phyloP scores from a whole-genome alignment of 73 alveolate genomes.

The Uronychia setigera region DNA sequence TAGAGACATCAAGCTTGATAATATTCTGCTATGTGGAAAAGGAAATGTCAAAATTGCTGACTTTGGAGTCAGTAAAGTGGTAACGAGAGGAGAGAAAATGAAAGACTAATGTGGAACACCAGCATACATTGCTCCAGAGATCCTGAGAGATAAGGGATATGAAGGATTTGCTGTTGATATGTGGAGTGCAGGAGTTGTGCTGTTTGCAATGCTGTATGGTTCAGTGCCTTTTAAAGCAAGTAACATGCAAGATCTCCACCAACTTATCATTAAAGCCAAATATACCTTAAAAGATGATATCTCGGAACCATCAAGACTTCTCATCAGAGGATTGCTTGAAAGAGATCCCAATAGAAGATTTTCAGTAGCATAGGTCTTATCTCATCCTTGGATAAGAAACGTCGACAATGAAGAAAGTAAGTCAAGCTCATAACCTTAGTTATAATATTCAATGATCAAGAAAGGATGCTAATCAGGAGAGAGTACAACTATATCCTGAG shows the following conservation, averaged over 20 bases:
- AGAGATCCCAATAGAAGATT: slow-evolving; percentile 82
- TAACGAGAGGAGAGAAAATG: slow-evolving; percentile 22
- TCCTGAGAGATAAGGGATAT: slow-evolving; percentile 76
- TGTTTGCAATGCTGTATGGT: slow-evolving; percentile 86
- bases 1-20: slow-evolving; percentile 97
- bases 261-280: slow-evolving; percentile 79
- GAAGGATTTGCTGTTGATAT: slow-evolving; percentile 86
- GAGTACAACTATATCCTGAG: slow-evolving; percentile 37
- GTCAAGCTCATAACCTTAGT: slow-evolving; percentile 15
- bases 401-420: slow-evolving; percentile 40
- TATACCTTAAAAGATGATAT: slow-evolving; percentile 70
- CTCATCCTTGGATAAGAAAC: slow-evolving; percentile 81
- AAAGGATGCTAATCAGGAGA: slow-evolving; percentile 11
- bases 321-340: slow-evolving; percentile 67
- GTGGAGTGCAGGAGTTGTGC: slow-evolving; percentile 88
- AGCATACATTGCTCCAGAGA: slow-evolving; percentile 86
- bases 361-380: slow-evolving; percentile 61
- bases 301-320: slow-evolving; percentile 69
- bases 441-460: slow-evolving; percentile 30
- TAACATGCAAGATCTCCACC: slow-evolving; percentile 78
- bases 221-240: slow-evolving; percentile 90
- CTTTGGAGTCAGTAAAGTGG: slow-evolving; percentile 46
- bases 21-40: slow-evolving; percentile 73
- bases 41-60: slow-evolving; percentile 49
- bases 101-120: slow-evolving; percentile 56